These are phyloP conservation scores for Ramaria rubella DNA, from an alignment of 768 basidiomycete species.

Conservation along the genomic window DNA sequence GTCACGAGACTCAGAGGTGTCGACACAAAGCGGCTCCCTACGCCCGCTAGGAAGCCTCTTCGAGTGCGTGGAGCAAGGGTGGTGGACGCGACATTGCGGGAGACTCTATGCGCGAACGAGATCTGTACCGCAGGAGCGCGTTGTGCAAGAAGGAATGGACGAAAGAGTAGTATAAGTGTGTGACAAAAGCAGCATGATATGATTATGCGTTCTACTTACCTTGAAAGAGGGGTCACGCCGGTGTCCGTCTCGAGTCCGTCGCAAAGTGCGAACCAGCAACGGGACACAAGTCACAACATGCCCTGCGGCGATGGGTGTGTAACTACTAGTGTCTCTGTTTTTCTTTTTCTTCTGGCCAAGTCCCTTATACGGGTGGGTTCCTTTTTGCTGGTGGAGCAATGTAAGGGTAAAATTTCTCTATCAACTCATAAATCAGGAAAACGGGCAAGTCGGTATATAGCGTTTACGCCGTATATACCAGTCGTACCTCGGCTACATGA, in stretches of 20 bases:
- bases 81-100: too few species aligned
- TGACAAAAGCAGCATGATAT: background rate
- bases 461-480: too few species aligned
- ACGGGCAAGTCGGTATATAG: too few species aligned
- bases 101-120: background rate
- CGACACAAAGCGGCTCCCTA: background rate
- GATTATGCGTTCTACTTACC: background rate
- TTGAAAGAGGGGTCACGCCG: background rate
- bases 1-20: background rate
- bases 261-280: slow-evolving; percentile 35
- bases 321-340: slow-evolving; percentile 15
- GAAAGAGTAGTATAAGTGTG: background rate
- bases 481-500: too few species aligned
- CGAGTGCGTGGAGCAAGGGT: background rate
- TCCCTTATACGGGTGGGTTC: slow-evolving; percentile 35
- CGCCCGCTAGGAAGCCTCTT: background rate
- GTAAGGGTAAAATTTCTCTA: slow-evolving; percentile 34
- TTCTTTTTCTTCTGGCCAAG: slow-evolving; percentile 3
- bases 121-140: background rate
- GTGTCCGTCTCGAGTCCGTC: background rate
- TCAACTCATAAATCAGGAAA: background rate
- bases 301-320: slow-evolving; percentile 66
- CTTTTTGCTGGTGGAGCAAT: slow-evolving; percentile 78
- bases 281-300: slow-evolving; percentile 66
- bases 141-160: background rate